Percentiles rank a stretch among this genome's conserved stretches.
Conservation (phyloP, 108 stramenopile genomes). For the Cyclotella atomus region DNA sequence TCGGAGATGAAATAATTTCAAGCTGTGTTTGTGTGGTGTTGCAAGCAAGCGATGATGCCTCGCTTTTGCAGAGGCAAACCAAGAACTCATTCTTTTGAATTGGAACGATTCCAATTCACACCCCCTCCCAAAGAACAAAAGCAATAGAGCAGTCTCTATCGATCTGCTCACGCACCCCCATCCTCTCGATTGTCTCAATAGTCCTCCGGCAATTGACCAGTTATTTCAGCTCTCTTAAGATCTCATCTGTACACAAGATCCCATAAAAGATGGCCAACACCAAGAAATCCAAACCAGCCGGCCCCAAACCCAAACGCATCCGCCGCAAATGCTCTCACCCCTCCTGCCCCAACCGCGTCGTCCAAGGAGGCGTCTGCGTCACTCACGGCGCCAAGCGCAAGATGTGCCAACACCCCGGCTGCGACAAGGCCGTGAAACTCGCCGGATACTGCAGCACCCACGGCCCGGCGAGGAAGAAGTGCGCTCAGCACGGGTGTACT, state of each 20-base stretch:
- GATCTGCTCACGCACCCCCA: too few relatives aligned
- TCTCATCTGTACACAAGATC: too few relatives aligned
- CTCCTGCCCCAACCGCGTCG: conserved; percentile 47
- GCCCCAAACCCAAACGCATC: conserved; percentile 28
- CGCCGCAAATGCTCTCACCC: conserved; percentile 42
- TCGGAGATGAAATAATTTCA: neutral
- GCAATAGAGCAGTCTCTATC: too few relatives aligned
- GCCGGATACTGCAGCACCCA: conserved; percentile 46
- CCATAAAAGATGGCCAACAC: conserved; percentile 10
- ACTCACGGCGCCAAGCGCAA: conserved; percentile 54
- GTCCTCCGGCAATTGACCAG: too few relatives aligned
- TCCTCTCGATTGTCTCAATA: too few relatives aligned
- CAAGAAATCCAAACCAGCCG: conserved; percentile 8
- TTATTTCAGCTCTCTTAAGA: too few relatives aligned
- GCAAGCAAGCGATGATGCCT: too few relatives aligned
- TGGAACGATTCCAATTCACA: too few relatives aligned
- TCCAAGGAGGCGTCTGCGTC: conserved; percentile 58
- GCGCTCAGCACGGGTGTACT: conserved; percentile 17
- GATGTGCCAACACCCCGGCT: conserved; percentile 31
- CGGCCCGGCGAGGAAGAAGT: conserved; percentile 41
- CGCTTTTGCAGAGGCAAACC: too few relatives aligned
- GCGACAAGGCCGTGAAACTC: conserved; percentile 46
- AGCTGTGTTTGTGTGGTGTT: too few relatives aligned
- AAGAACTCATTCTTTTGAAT: neutral
- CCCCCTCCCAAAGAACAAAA: too few relatives aligned